These are phyloP conservation scores for Catunica adiposa DNA, from an alignment of 2,329 filamentous ascomycete genomes.

Conservation along the genomic window DNA sequence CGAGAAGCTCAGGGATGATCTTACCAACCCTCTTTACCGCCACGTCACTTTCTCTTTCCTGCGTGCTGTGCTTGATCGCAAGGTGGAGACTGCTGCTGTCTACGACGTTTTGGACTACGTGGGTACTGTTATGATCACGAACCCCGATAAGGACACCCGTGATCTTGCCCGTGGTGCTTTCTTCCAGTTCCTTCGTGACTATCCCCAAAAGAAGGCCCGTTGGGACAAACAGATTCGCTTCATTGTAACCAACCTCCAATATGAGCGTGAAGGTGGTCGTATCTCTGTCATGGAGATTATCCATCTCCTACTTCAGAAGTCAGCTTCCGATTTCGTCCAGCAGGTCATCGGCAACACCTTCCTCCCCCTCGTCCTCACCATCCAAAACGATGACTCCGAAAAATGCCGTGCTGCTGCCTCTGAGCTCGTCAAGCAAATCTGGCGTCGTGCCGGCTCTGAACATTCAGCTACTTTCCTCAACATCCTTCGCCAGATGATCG, in stretches of 20 bases:
- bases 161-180: conserved; percentile 80
- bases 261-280: conserved; percentile 73
- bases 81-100: conserved; percentile 68
- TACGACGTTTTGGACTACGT: conserved; percentile 87
- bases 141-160: conserved; percentile 74
- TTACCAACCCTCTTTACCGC: conserved; percentile 83
- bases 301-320: conserved; percentile 71
- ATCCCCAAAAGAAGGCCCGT: conserved; percentile 76
- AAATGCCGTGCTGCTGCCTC: conserved; percentile 73
- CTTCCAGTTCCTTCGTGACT: conserved; percentile 86
- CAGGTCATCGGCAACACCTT: conserved; percentile 71
- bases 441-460: conserved; percentile 60
- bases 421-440: conserved; percentile 63
- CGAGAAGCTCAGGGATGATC: conserved; percentile 64
- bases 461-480: conserved; percentile 52
- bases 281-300: conserved; percentile 87
- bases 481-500: conserved; percentile 59
- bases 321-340: conserved; percentile 64
- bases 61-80: conserved; percentile 69
- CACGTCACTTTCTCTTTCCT: conserved; percentile 92
- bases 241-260: conserved; percentile 77
- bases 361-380: conserved; percentile 65
- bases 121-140: conserved; percentile 85
- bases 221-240: conserved; percentile 84
- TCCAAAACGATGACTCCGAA: conserved; percentile 75